Percentiles rank a stretch among this genome's conserved stretches.
These are phyloP conservation scores for Phytophthora podocarpi DNA, from an alignment of 352 stramenopile genomes.

Conservation along the genomic window DNA sequence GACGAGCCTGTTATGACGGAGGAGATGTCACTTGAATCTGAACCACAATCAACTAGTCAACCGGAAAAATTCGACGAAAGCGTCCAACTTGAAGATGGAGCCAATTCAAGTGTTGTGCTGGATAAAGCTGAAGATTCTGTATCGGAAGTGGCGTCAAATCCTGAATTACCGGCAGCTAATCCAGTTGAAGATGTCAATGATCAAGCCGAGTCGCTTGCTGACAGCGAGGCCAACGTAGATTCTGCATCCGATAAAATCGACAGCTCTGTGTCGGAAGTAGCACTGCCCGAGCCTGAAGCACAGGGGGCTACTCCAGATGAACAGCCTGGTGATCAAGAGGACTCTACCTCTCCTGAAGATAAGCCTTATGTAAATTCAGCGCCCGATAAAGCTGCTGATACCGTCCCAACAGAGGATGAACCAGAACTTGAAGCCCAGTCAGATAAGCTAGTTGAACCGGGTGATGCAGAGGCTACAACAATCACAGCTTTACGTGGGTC, in stretches of 20 bases:
- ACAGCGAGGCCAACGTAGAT: neutral
- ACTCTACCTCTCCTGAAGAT: neutral
- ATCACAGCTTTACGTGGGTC: no score
- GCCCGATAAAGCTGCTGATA: neutral
- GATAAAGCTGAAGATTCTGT: constrained; percentile 2
- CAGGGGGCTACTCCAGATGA: neutral
- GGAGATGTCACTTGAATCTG: neutral
- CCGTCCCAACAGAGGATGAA: neutral
- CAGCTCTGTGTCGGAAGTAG: neutral
- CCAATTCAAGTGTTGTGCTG: neutral
- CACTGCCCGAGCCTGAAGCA: neutral
- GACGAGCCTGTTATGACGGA: neutral
- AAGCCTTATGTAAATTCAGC: neutral
- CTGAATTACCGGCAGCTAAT: neutral
- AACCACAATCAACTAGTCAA: neutral
- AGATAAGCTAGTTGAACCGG: neutral
- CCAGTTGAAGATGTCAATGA: neutral
- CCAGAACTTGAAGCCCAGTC: neutral
- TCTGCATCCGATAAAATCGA: neutral
- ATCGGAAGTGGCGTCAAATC: neutral
- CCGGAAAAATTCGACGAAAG: constrained; percentile 4
- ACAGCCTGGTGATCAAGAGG: neutral
- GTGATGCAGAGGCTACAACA: no score
- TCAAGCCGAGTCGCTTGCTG: neutral
- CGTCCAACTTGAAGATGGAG: neutral